Percentiles rank a stretch among this genome's conserved stretches.
phyloP scores from a whole-genome alignment of 352 stramenopile species.

The Globisporangium paddicum region DNA sequence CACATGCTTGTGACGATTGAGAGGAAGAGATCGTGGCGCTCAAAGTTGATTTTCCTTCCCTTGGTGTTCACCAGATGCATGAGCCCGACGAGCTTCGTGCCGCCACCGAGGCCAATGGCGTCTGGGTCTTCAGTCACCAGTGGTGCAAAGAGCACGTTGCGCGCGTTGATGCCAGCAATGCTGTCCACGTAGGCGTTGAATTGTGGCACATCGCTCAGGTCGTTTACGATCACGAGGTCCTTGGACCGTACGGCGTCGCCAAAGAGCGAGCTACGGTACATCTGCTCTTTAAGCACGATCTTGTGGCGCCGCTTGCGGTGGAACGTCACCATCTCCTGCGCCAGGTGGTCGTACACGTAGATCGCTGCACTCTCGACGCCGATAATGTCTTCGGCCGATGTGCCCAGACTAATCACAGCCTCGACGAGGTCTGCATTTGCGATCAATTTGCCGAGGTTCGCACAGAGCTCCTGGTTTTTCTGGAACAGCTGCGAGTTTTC shows the following conservation, averaged over 20 bases:
- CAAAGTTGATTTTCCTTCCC: constrained; percentile 53
- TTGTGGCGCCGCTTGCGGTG: constrained; percentile 63
- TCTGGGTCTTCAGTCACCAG: constrained; percentile 48
- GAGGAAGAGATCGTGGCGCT: constrained; percentile 66
- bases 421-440: constrained; percentile 54
- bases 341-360: constrained; percentile 45
- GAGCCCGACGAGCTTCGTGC: constrained; percentile 53
- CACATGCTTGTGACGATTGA: constrained; percentile 71
- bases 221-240: constrained; percentile 65
- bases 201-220: constrained; percentile 21
- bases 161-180: constrained; percentile 39
- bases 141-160: constrained; percentile 61
- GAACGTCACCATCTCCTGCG: constrained; percentile 58
- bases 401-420: constrained; percentile 45
- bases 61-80: constrained; percentile 72
- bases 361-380: constrained; percentile 62
- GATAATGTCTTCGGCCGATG: constrained; percentile 62
- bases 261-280: constrained; percentile 53
- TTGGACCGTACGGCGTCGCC: constrained; percentile 37
- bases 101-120: constrained; percentile 11
- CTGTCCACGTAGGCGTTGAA: constrained; percentile 76
- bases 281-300: constrained; percentile 41
- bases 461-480: constrained; percentile 67
- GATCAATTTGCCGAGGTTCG: constrained; percentile 60
- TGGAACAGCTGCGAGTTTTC: constrained; percentile 82